A percentile compares a stretch with the other conserved stretches of the same genome.
Evolutionary conservation across 345 rosid genomes (phyloP).

Genomic region (Eucalyptus urophylla): DNA sequence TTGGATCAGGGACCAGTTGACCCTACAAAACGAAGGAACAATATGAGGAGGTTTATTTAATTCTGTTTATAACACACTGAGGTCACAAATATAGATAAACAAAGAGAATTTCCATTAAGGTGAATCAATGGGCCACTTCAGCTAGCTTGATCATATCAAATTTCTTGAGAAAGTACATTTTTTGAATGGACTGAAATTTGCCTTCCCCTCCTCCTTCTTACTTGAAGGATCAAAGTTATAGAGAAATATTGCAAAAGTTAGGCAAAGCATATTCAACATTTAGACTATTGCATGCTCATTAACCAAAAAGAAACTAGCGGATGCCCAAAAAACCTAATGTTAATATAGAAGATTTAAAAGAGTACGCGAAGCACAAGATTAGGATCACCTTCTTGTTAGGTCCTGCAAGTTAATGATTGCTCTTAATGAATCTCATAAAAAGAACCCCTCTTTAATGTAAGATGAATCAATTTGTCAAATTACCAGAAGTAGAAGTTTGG

Average conservation of each 20-base stretch:
- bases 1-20: constrained; percentile 67
- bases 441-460: not conserved
- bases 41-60: not conserved
- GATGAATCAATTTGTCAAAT: not conserved
- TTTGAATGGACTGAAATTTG: not conserved
- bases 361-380: not conserved
- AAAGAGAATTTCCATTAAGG: not conserved
- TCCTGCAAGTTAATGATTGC: not conserved
- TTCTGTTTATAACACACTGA: not conserved
- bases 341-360: not conserved
- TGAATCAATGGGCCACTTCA: not conserved
- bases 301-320: not conserved
- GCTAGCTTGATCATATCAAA: not conserved
- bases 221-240: not conserved
- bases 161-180: not conserved
- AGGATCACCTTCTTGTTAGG: not conserved
- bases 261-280: not conserved
- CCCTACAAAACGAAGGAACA: constrained; percentile 23
- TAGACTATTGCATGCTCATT: not conserved
- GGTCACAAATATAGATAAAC: not conserved
- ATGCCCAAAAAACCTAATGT: not conserved
- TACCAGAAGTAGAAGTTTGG: not conserved
- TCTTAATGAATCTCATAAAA: not conserved
- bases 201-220: not conserved
- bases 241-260: not conserved